Conservation (phyloP, 2,329 filamentous ascomycete species). For the Nigrograna mackinnonii region DNA sequence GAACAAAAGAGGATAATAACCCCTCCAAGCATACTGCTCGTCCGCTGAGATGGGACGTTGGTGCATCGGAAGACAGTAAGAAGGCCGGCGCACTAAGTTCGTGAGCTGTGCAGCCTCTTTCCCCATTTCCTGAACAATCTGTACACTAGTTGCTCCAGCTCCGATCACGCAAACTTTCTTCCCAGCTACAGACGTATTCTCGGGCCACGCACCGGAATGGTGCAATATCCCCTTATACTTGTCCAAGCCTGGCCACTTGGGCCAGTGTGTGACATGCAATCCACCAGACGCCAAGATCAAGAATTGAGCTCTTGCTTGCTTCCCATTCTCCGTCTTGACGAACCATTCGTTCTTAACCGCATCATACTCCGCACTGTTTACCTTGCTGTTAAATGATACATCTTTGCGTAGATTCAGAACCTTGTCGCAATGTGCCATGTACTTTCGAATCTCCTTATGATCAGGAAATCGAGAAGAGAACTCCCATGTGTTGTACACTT, state of each 20-base stretch:
- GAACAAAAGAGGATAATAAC: conserved; percentile 26
- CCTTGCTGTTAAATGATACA: conserved; percentile 45
- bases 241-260: conserved; percentile 16
- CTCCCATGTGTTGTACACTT: conserved; percentile 26
- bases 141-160: conserved; percentile 30
- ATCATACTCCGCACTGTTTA: conserved; percentile 49
- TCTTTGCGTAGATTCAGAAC: conserved; percentile 24
- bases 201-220: conserved; percentile 32
- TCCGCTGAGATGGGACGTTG: conserved; percentile 20
- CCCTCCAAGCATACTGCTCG: conserved; percentile 25
- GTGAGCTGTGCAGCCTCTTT: conserved; percentile 22
- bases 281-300: conserved; percentile 22
- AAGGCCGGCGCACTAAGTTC: conserved; percentile 22
- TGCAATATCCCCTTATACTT: conserved; percentile 22
- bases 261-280: conserved; percentile 19
- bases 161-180: conserved; percentile 29
- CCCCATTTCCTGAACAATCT: conserved; percentile 28
- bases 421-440: conserved; percentile 27
- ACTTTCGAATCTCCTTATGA: conserved; percentile 24
- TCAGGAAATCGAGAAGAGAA: conserved; percentile 27
- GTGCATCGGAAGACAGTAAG: conserved; percentile 28
- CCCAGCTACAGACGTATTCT: conserved; percentile 32
- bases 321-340: conserved; percentile 47
- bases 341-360: conserved; percentile 44
- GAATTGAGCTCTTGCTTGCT: conserved; percentile 50